Percentiles rank a stretch among this genome's conserved stretches.
Evolutionary conservation across 805 yeast species (phyloP).

Genomic region (Saccharomycopsis oosterbeekiorum): DNA sequence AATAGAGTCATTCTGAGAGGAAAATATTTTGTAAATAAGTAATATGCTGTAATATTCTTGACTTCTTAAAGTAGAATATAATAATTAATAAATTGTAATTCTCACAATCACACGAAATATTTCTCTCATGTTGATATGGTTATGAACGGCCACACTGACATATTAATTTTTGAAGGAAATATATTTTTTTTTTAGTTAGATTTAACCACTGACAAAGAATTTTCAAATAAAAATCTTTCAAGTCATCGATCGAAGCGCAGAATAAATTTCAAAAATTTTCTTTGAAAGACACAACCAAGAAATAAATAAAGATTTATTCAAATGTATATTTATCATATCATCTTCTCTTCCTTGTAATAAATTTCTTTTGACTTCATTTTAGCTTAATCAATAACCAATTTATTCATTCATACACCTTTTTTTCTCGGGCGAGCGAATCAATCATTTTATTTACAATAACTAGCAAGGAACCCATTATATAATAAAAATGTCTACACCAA

Average conservation of each 20-base stretch:
- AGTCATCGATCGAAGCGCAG: neutral
- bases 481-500: constrained; percentile 65
- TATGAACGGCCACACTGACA: no score
- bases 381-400: neutral
- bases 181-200: neutral
- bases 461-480: constrained; percentile 42
- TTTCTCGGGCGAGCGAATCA: constrained; percentile 29
- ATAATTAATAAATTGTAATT: no score
- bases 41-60: no score
- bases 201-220: neutral
- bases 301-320: neutral
- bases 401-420: neutral
- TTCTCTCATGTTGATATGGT: neutral
- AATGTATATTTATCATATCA: neutral
- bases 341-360: neutral
- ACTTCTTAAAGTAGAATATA: no score
- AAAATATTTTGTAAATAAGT: no score
- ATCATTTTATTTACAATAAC: neutral
- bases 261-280: neutral
- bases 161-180: neutral
- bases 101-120: no score
- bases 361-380: neutral
- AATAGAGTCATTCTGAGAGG: no score
- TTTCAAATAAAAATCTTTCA: neutral
- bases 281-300: neutral